phyloP scores from a whole-genome alignment of 768 basidiomycete genomes.

The Pisolithus albus region DNA sequence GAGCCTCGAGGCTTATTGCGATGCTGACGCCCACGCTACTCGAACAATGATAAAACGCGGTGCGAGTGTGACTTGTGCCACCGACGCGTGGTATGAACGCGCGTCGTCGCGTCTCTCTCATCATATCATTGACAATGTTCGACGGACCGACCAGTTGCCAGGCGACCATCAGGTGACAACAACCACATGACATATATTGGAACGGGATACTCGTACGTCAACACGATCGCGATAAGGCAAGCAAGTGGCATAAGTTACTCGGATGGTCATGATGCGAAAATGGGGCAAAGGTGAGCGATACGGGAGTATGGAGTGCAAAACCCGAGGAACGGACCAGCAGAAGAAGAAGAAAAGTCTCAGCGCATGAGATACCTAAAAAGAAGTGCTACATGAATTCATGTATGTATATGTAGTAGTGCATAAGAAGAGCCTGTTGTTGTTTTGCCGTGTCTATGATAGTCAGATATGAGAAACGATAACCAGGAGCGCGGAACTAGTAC shows the following conservation, averaged over 20 bases:
- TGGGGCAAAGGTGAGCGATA: constrained; percentile 7
- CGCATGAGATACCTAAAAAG: constrained; percentile 10
- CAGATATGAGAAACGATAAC: not conserved
- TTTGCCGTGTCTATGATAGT: constrained; percentile 18
- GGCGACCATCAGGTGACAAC: not conserved
- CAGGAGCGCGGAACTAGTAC: not conserved
- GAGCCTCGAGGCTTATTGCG: not conserved
- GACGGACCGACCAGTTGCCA: not conserved
- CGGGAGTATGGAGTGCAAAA: not conserved
- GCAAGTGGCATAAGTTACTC: constrained; percentile 19
- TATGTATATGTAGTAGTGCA: constrained; percentile 6
- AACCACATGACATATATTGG: constrained; percentile 14
- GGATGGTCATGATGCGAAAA: not conserved
- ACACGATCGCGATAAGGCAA: constrained; percentile 6
- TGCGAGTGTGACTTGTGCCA: not conserved
- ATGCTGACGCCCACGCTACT: not conserved
- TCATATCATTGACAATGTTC: too few species aligned
- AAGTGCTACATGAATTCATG: constrained; percentile 23
- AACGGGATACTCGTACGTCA: constrained; percentile 16
- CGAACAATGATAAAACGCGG: not conserved
- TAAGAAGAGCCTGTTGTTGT: constrained; percentile 1
- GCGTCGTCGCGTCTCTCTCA: not conserved
- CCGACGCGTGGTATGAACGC: not conserved
- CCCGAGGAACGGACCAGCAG: not conserved
- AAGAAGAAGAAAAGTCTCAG: not conserved